Evolutionary conservation across 83 land plant species (phyloP), one percentile per base, ranked within the genome.

Genomic region (Picea engelmannii): DNA sequence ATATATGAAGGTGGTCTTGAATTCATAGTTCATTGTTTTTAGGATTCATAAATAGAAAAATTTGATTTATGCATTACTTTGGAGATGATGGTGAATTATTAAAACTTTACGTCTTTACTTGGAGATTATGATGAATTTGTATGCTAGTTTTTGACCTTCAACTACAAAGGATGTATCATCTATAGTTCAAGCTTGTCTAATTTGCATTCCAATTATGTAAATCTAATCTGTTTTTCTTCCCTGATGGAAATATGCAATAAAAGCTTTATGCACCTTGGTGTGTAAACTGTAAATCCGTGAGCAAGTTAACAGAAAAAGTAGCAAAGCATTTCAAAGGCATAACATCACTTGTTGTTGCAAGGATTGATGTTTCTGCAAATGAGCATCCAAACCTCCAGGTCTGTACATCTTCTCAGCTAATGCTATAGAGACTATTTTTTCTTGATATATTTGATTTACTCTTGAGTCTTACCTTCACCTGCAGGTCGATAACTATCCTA

Each of bases 211-310:
- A 4, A 60, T 17, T n/a, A 23, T 60, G 21, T 27, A 60, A 61
- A 24, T 76, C 69, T 81, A 59, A 74, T 71, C 62, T 75, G 68
- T 60, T 16, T 25, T 42, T 10, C 62, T 25, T 55, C 20, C 73
- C n/a, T 68, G 73, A 44, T 71, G 44, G 13, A 71, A 71, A 40
- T 11, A 68, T 44, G 76, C 21, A 60, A 79, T 64, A 62, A 59
- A 49, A 92, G 99, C 95, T 97, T 23, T 86, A 88, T 42, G 85
- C 94, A 64, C 98, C 96, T 59, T 95, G 96, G 96, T 97, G 99
- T 80, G 80, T 85, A 25, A 82, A 80, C 58, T 97, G 99, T 85
- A 95, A 95, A 58, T 73, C 90, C 42, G 91, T 90, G 79, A 90
- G 87, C 90, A 92, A 92, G 86, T 84, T 86, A 49, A 64, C 89